Base-by-base conservation (phyloP, 495 filamentous ascomycete genomes). In the Daldinia decipiens region DNA sequence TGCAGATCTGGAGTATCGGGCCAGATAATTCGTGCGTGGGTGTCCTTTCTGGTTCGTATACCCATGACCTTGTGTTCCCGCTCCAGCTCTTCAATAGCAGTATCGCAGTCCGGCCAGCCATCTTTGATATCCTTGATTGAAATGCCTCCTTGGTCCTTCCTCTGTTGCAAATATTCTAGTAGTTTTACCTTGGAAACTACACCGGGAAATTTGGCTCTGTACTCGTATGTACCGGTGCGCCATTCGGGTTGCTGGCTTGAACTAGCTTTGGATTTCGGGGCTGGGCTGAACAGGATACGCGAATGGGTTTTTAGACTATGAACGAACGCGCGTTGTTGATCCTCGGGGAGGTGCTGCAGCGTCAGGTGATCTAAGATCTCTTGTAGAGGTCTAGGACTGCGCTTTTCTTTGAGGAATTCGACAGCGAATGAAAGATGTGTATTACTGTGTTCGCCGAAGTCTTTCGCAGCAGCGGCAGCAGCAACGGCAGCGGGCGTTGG, bases 41-140 rank as follows among this genome's bases (percentile, higher is more conserved):
- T 90, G 74, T 98, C 96, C 81, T 98, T 98, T 83, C 96, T 97
- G 62, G 94, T 94, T 40, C 94, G 87, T 29, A 91, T 91, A 15
- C 97, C 91, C 19, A 98, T 82, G 12, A 98, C 82, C 80, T 91
- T 90, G 60, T 92, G 90, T 71, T 91, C 87, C 19, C 79, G 79
- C 83, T 98, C 95, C 61, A 98, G 82, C 70, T 88, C 83, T 64
- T 88, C 86, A 79, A 99, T 92, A 1, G 91, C 85, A 15, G 89
- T 86, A 50, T 93, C 87, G 67, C 92, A 94, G 65, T 90, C 90
- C 5, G 89, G 87, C 95, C 95, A 99, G 29, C 96, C 96, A 74
- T 99, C 95, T 77, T 95, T 94, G 29, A 99, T 85, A 63, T 97
- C 93, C 75, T 91, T 92, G 54, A 98, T 92, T 51, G 81, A 83